phyloP scores from a whole-genome alignment of 768 basidiomycete genomes.

The Hypholoma fasciculare region DNA sequence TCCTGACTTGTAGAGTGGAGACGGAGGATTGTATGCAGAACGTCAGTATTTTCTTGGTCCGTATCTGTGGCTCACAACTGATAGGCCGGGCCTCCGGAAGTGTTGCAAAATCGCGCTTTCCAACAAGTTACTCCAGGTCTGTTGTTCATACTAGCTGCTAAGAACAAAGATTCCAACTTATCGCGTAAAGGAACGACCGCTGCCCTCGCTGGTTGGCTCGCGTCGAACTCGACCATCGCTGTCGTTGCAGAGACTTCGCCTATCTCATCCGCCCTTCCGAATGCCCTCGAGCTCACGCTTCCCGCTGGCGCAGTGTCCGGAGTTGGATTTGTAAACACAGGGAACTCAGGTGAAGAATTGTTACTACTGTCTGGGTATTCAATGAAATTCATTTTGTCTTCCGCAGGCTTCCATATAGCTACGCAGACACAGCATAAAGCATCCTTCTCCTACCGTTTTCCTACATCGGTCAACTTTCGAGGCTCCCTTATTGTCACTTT shows the following conservation, averaged over 20 bases:
- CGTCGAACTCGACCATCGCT: slow-evolving; percentile 45
- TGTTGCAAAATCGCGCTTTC: slow-evolving; percentile 72
- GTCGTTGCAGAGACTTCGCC: slow-evolving; percentile 53
- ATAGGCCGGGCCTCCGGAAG: slow-evolving; percentile 24
- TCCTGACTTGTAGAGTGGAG: slow-evolving; percentile 48
- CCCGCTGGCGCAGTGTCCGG: slow-evolving; percentile 38
- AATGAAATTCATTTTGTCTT: not conserved
- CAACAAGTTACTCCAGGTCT: slow-evolving; percentile 59
- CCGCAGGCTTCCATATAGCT: slow-evolving; percentile 54
- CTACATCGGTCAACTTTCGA: slow-evolving; percentile 38
- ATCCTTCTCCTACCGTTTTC: slow-evolving; percentile 61
- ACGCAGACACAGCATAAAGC: slow-evolving; percentile 54
- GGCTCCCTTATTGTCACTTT: slow-evolving; percentile 45
- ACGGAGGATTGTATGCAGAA: slow-evolving; percentile 70
- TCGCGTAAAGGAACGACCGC: slow-evolving; percentile 37
- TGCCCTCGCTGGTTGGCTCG: slow-evolving; percentile 53
- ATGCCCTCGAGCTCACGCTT: slow-evolving; percentile 53
- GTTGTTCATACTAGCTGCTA: not conserved
- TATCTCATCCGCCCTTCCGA: slow-evolving; percentile 60
- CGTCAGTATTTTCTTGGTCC: slow-evolving; percentile 29
- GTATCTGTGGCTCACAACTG: not conserved
- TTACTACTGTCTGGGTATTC: not conserved
- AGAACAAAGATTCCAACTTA: not conserved
- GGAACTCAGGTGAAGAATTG: slow-evolving; percentile 48
- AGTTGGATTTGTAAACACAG: slow-evolving; percentile 58